Percentiles rank a stretch among this genome's conserved stretches.
Evolutionary conservation across 2,329 filamentous ascomycete genomes (phyloP).

Genomic region (Atkinsonella texensis): DNA sequence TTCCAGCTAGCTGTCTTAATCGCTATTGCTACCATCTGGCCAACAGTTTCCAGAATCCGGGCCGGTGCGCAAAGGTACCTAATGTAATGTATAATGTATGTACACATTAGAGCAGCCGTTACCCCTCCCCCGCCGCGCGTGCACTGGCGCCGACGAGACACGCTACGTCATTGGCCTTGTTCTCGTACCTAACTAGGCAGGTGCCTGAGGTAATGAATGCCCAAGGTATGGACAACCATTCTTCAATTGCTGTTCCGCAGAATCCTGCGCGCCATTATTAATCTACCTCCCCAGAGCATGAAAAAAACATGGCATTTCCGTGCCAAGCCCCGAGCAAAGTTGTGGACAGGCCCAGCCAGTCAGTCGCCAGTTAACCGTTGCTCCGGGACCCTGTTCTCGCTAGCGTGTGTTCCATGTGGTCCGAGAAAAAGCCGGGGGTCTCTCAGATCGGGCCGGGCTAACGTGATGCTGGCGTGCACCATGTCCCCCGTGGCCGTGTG

Average conservation of each 20-base stretch:
- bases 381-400: background rate
- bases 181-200: background rate
- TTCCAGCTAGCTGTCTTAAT: too few relatives aligned
- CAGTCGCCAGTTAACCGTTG: background rate
- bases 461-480: background rate
- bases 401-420: background rate
- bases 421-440: background rate
- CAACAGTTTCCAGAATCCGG: too few relatives aligned
- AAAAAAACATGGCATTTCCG: background rate
- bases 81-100: too few relatives aligned
- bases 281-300: too few relatives aligned
- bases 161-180: background rate
- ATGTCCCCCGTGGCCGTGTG: background rate
- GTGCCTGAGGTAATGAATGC: too few relatives aligned
- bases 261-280: too few relatives aligned
- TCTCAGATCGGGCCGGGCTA: slow-evolving; percentile 1
- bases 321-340: too few relatives aligned
- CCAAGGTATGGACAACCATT: too few relatives aligned
- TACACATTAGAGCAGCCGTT: background rate
- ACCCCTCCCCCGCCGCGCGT: background rate
- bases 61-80: too few relatives aligned
- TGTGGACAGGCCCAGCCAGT: too few relatives aligned
- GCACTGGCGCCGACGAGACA: background rate
- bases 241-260: too few relatives aligned
- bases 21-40: too few relatives aligned